Evolutionary conservation across 768 basidiomycete species (phyloP).

Genomic region (Lactifluus subvellereus): DNA sequence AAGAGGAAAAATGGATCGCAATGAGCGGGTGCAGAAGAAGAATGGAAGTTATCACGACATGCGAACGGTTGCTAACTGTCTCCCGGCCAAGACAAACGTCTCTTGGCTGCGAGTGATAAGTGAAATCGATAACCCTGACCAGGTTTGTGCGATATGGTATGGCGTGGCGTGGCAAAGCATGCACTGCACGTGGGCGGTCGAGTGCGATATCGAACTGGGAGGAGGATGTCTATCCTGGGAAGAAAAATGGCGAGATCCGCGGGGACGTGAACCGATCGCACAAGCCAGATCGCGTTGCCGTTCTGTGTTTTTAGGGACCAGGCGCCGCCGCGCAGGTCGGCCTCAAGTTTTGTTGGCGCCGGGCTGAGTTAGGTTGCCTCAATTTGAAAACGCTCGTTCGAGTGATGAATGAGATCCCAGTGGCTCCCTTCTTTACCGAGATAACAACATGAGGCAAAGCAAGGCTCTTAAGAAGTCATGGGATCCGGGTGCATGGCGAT

Average conservation of each 20-base stretch:
- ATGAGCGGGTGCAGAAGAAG: conserved; percentile 2
- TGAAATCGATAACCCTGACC: conserved; percentile 12
- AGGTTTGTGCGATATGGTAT: neutral
- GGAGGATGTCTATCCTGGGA: conserved; percentile 10
- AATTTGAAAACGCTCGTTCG: conserved; percentile 15
- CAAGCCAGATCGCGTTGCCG: conserved; percentile 21
- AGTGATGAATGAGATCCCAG: conserved; percentile 11
- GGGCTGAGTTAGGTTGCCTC: conserved; percentile 1
- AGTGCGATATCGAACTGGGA: neutral
- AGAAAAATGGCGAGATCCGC: conserved; percentile 21
- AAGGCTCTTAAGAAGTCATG: neutral
- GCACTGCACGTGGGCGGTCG: neutral
- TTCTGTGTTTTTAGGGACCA: conserved; percentile 17
- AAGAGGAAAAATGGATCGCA: conserved; percentile 3
- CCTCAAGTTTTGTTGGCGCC: conserved; percentile 19
- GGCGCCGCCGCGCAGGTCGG: conserved; percentile 20
- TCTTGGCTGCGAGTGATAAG: neutral
- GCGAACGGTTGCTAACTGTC: neutral
- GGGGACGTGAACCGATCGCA: conserved; percentile 20
- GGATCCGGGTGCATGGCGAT: conserved; percentile 13
- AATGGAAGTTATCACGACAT: conserved; percentile 3
- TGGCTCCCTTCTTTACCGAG: conserved; percentile 6
- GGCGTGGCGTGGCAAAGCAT: neutral
- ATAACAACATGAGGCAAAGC: conserved; percentile 17
- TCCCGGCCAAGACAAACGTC: neutral